Conservation (phyloP, 495 filamentous ascomycete species). For the Tuber calosporum region DNA sequence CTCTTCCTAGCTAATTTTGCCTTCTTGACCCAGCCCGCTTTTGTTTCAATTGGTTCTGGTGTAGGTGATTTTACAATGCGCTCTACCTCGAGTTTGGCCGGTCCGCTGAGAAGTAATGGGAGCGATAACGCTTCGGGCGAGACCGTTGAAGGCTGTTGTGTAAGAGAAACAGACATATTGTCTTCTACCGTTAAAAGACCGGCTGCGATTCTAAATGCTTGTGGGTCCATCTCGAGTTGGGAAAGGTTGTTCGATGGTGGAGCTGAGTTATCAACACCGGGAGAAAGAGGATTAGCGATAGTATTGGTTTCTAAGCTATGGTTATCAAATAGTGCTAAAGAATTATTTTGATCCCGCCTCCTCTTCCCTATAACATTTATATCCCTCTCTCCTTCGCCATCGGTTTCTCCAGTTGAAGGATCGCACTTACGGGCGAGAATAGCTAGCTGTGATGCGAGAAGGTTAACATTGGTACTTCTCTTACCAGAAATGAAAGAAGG, state of each 20-base stretch:
- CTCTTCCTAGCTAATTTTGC: background rate
- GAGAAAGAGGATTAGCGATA: background rate
- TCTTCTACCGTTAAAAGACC: background rate
- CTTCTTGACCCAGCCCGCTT: conserved; percentile 1
- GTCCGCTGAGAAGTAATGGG: background rate
- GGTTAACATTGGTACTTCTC: conserved; percentile 4
- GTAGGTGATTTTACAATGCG: background rate
- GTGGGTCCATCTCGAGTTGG: background rate
- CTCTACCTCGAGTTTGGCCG: background rate
- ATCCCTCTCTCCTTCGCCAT: background rate
- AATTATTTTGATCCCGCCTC: background rate
- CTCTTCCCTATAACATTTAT: background rate
- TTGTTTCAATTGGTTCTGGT: background rate
- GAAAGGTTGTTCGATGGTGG: background rate
- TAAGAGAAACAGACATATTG: background rate
- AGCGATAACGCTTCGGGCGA: background rate
- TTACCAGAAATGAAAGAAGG: conserved; percentile 5
- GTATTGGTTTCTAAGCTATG: conserved; percentile 4
- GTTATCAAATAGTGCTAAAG: background rate
- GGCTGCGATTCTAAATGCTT: background rate
- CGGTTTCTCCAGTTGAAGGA: background rate
- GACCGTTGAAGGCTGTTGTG: background rate
- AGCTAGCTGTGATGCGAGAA: conserved; percentile 2
- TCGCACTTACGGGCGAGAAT: background rate
- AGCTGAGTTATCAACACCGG: background rate